A percentile compares a stretch with the other conserved stretches of the same genome.
Evolutionary conservation across 1,139 yeast species (phyloP).

Genomic region (Candida pseudocylindracea): DNA sequence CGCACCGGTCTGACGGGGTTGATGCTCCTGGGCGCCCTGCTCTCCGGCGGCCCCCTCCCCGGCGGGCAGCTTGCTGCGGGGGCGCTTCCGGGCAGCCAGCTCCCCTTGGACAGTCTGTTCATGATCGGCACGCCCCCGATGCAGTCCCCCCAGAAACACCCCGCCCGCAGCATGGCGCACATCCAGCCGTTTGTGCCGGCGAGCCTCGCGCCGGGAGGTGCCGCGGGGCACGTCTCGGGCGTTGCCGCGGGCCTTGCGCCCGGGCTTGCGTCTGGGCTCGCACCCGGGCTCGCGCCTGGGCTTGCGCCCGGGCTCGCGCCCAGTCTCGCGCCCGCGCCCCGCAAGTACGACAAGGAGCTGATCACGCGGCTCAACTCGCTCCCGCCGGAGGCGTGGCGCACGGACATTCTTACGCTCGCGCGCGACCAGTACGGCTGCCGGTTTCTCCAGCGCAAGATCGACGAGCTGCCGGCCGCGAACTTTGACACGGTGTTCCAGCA

Average conservation of each 20-base stretch:
- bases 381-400: constrained; percentile 13
- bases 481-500: constrained; percentile 19
- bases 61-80: too few relatives aligned
- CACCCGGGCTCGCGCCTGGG: not conserved
- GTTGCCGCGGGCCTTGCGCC: too few relatives aligned
- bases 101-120: not conserved
- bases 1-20: not conserved
- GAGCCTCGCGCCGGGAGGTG: not conserved
- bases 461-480: constrained; percentile 11
- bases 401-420: constrained; percentile 15
- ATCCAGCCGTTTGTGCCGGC: not conserved
- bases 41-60: too few relatives aligned
- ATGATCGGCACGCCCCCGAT: not conserved
- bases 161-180: not conserved
- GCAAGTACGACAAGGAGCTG: constrained; percentile 19
- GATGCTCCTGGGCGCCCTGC: not conserved
- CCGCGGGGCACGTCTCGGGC: too few relatives aligned
- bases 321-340: not conserved
- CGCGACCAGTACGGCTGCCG: constrained; percentile 27
- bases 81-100: not conserved
- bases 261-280: not conserved
- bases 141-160: not conserved
- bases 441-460: constrained; percentile 22
- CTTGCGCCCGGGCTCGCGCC: not conserved
- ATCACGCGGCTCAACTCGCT: constrained; percentile 14